Evolutionary conservation across 2,329 filamentous ascomycete species (phyloP).

Genomic region (Rutstroemia sp.): DNA sequence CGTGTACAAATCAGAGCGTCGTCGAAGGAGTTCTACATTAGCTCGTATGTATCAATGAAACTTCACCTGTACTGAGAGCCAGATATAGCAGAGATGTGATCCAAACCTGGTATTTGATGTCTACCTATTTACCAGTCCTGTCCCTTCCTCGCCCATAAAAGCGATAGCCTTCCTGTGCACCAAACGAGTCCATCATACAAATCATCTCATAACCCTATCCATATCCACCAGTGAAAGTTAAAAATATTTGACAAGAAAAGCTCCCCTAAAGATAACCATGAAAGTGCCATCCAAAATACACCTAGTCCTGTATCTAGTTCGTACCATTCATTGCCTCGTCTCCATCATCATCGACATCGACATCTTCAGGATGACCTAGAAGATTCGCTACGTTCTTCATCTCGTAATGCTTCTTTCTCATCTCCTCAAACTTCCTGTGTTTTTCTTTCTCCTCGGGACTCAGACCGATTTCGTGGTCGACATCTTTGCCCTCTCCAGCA

Average conservation of each 20-base stretch:
- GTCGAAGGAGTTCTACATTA: no score
- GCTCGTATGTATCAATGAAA: no score
- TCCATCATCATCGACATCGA: conserved; percentile 54
- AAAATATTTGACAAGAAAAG: background rate
- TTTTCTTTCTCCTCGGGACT: conserved; percentile 76
- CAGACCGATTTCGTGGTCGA: conserved; percentile 48
- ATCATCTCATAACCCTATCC: background rate
- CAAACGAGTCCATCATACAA: background rate
- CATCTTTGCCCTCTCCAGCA: conserved; percentile 35
- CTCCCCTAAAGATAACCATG: background rate
- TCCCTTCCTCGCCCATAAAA: no score
- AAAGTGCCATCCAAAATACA: background rate
- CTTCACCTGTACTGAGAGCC: no score
- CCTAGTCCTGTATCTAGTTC: conserved; percentile 9
- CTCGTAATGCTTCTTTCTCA: conserved; percentile 96
- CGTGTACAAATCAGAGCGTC: no score
- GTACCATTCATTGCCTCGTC: conserved; percentile 35
- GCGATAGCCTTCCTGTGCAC: no score
- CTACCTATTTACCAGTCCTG: no score
- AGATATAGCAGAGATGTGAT: no score
- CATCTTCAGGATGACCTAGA: conserved; percentile 66
- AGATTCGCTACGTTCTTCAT: conserved; percentile 91
- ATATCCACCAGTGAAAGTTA: background rate
- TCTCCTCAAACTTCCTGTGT: conserved; percentile 82
- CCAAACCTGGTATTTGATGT: no score